phyloP scores from a whole-genome alignment of 768 basidiomycete species.

The Mycena pura region DNA sequence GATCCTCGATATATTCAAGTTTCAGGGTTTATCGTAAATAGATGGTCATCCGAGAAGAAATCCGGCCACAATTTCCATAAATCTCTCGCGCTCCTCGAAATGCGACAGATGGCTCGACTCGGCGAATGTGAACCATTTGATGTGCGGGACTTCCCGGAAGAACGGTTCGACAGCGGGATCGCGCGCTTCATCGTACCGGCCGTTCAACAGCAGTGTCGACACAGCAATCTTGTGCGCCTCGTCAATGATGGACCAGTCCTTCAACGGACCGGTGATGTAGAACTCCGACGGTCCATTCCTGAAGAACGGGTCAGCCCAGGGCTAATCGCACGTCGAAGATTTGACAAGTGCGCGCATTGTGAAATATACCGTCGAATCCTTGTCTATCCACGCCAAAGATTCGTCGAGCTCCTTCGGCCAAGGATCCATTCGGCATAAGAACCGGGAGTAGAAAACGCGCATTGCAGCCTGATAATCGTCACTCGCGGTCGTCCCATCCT shows the following conservation, averaged over 20 bases:
- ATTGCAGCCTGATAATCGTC: slow-evolving; percentile 40
- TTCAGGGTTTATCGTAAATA: too few species aligned
- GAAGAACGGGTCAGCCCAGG: background rate
- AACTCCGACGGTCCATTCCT: slow-evolving; percentile 33
- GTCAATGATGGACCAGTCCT: slow-evolving; percentile 42
- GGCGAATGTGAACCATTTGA: slow-evolving; percentile 45
- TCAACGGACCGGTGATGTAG: slow-evolving; percentile 39
- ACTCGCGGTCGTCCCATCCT: slow-evolving; percentile 34
- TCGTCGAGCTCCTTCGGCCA: slow-evolving; percentile 34
- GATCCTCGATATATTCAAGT: too few species aligned
- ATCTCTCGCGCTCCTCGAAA: slow-evolving; percentile 44
- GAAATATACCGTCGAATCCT: slow-evolving; percentile 45
- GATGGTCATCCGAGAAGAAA: slow-evolving; percentile 27
- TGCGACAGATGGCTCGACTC: slow-evolving; percentile 45
- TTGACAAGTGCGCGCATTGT: slow-evolving; percentile 36
- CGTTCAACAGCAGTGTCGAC: slow-evolving; percentile 44
- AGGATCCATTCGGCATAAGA: slow-evolving; percentile 34
- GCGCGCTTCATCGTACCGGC: slow-evolving; percentile 44
- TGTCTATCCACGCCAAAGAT: slow-evolving; percentile 30
- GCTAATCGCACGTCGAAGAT: background rate
- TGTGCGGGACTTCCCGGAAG: slow-evolving; percentile 39
- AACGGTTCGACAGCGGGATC: slow-evolving; percentile 41
- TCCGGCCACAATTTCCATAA: slow-evolving; percentile 38
- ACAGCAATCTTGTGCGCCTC: slow-evolving; percentile 40
- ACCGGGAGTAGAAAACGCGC: slow-evolving; percentile 33